Percentiles rank a stretch among this genome's conserved stretches.
Evolutionary conservation across 768 basidiomycete species (phyloP).

Genomic region (Termitomyces sp.): DNA sequence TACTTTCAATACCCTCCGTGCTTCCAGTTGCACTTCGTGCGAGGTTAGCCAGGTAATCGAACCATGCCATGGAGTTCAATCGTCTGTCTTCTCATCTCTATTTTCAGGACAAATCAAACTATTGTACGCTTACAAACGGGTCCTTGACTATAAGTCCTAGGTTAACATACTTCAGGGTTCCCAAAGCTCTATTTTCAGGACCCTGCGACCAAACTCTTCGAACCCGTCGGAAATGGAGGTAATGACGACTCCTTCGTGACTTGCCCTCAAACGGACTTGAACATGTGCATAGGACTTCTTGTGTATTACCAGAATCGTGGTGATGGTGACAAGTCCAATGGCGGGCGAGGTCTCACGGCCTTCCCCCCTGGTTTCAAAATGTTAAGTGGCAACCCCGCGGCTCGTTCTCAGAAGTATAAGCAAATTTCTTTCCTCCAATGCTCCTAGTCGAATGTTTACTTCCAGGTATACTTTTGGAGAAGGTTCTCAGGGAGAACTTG

Average conservation of each 20-base stretch:
- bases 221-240: slow-evolving; percentile 36
- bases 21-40: slow-evolving; percentile 36
- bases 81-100: background rate
- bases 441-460: background rate
- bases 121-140: slow-evolving; percentile 24
- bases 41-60: slow-evolving; percentile 26
- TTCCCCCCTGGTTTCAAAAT: slow-evolving; percentile 41
- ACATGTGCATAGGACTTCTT: slow-evolving; percentile 26
- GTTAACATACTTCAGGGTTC: slow-evolving; percentile 27
- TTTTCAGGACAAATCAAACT: slow-evolving; percentile 34
- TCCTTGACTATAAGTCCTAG: background rate
- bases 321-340: slow-evolving; percentile 31
- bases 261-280: background rate
- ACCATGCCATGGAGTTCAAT: background rate
- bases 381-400: slow-evolving; percentile 36
- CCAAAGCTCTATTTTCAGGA: slow-evolving; percentile 41
- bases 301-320: slow-evolving; percentile 43
- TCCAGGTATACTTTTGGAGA: slow-evolving; percentile 23
- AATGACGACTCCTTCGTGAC: background rate
- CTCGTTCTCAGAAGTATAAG: slow-evolving; percentile 32
- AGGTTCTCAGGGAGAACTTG: slow-evolving; percentile 37
- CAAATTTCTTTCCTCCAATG: background rate
- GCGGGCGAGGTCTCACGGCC: slow-evolving; percentile 36
- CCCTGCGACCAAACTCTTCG: slow-evolving; percentile 31
- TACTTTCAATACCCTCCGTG: slow-evolving; percentile 29